Percentiles rank a stretch among this genome's conserved stretches.
Conservation (phyloP, 2,329 filamentous ascomycete genomes). For the Neobulgaria alba region DNA sequence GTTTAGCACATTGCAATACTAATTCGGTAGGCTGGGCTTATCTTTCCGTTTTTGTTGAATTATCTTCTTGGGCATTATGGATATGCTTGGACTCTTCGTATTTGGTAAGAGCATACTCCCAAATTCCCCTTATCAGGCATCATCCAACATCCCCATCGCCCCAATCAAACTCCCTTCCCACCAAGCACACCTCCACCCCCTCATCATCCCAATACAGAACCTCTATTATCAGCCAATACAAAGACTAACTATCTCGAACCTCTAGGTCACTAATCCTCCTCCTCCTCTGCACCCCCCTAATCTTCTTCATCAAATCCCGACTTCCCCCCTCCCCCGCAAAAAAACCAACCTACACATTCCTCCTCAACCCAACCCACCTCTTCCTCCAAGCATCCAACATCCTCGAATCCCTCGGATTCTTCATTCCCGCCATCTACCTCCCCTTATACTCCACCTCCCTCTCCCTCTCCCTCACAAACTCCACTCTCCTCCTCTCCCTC, state of each 20-base stretch:
- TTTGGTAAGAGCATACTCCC: constrained; percentile 34
- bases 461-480: constrained; percentile 31
- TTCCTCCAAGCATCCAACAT: constrained; percentile 43
- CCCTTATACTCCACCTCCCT: constrained; percentile 39
- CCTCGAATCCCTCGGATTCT: constrained; percentile 45
- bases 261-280: constrained; percentile 18
- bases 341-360: constrained; percentile 28
- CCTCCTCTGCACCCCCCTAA: constrained; percentile 36
- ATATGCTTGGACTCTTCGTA: constrained; percentile 30
- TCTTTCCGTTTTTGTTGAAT: constrained; percentile 32
- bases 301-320: constrained; percentile 48
- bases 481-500: constrained; percentile 40
- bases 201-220: too few relatives aligned
- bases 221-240: too few relatives aligned
- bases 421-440: constrained; percentile 46
- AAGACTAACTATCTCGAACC: too few relatives aligned
- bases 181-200: too few relatives aligned
- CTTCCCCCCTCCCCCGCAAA: constrained; percentile 4
- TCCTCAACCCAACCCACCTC: constrained; percentile 38
- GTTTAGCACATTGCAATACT: constrained; percentile 30
- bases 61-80: constrained; percentile 34
- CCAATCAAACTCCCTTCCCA: too few relatives aligned
- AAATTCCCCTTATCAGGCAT: too few relatives aligned
- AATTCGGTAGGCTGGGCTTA: constrained; percentile 17
- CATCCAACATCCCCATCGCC: too few relatives aligned